Conservation (phyloP, 768 basidiomycete genomes). For the Gymnopilus junonius region DNA sequence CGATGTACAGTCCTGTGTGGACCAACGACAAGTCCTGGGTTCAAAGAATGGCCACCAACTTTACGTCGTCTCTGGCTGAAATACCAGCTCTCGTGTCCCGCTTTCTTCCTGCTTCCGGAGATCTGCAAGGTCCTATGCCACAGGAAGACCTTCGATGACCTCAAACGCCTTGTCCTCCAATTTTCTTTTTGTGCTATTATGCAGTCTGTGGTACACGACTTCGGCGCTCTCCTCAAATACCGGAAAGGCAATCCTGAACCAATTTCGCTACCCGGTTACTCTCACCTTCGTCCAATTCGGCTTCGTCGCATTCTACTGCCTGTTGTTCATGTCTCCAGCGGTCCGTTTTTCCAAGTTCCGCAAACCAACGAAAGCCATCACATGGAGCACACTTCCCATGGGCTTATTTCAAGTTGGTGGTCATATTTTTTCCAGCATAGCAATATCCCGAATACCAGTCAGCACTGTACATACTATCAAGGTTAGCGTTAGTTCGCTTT, state of each 20-base stretch:
- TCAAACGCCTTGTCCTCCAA: constrained; percentile 39
- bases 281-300: constrained; percentile 98
- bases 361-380: constrained; percentile 69
- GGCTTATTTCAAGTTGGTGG: constrained; percentile 97
- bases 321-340: constrained; percentile 79
- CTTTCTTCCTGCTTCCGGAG: constrained; percentile 28
- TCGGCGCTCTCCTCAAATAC: constrained; percentile 97
- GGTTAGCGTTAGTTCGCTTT: constrained; percentile 51
- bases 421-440: constrained; percentile 97
- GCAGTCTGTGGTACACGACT: constrained; percentile 89
- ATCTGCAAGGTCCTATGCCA: constrained; percentile 28
- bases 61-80: constrained; percentile 29
- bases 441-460: constrained; percentile 94
- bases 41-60: constrained; percentile 26
- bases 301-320: constrained; percentile 87
- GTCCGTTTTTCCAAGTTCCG: constrained; percentile 72
- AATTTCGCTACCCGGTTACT: constrained; percentile 94
- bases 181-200: constrained; percentile 73
- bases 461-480: constrained; percentile 99
- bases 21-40: constrained; percentile 37
- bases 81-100: constrained; percentile 27
- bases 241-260: constrained; percentile 91
- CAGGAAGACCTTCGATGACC: constrained; percentile 34
- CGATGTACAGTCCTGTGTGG: constrained; percentile 34
- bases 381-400: constrained; percentile 89